Evolutionary conservation across 495 filamentous ascomycete species (phyloP).

Genomic region (Eremomyces bilateralis): DNA sequence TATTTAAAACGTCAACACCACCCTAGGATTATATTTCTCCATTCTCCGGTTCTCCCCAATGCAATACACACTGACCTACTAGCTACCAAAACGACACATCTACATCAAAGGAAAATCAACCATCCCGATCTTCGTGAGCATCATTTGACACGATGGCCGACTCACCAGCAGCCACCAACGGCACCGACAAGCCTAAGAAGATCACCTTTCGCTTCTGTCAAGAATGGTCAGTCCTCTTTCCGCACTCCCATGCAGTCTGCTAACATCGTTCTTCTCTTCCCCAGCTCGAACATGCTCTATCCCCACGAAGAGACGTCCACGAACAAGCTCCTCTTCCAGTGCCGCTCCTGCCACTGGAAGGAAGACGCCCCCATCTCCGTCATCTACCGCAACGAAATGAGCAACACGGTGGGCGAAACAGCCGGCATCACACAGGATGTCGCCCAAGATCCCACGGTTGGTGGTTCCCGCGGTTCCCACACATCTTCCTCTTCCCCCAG

Average conservation of each 20-base stretch:
- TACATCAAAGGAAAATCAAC: no score
- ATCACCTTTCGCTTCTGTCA: slow-evolving; percentile 93
- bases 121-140: no score
- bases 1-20: no score
- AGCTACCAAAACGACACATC: neutral
- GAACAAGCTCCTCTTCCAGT: slow-evolving; percentile 50
- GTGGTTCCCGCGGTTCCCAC: slow-evolving; percentile 30
- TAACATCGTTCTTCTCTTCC: slow-evolving; percentile 4
- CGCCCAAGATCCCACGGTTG: slow-evolving; percentile 87
- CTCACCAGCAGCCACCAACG: slow-evolving; percentile 1
- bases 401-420: slow-evolving; percentile 76
- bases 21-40: no score
- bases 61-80: neutral
- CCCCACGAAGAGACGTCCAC: slow-evolving; percentile 66
- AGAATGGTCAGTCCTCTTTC: slow-evolving; percentile 43
- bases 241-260: slow-evolving; percentile 1
- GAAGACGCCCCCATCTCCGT: slow-evolving; percentile 69
- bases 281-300: slow-evolving; percentile 86
- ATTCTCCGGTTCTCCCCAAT: neutral
- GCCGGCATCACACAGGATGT: slow-evolving; percentile 96
- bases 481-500: slow-evolving; percentile 16
- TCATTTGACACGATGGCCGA: neutral
- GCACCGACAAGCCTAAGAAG: slow-evolving; percentile 25
- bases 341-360: slow-evolving; percentile 77
- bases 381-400: slow-evolving; percentile 79